Evolutionary conservation across 2,329 filamentous ascomycete genomes (phyloP), one percentile per base, ranked within the genome.

Genomic region (Stylonectria norvegica): DNA sequence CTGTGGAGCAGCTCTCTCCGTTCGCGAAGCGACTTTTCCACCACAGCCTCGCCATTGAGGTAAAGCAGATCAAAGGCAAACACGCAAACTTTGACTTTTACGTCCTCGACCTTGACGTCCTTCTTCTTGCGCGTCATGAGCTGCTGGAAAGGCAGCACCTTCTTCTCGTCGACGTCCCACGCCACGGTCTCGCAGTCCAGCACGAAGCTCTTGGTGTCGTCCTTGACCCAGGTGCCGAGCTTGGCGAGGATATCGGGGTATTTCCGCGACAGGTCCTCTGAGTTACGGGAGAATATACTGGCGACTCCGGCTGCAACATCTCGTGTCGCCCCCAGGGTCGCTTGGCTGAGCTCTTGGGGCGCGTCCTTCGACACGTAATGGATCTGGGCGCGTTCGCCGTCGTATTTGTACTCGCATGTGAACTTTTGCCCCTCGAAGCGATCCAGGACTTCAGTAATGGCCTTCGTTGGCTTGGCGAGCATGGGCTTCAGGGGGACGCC

Each of bases 371-470:
- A 84, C 20, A 97, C 89, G 53, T 95, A 98, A 62, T 98, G 93
- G 36, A 98, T 97, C 62, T 98, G 93, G n/a, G 93, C 93, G 60
- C 93, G 78, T 66, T 98, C 93, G 34, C 93, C 93, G 57, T 98
- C 93, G 59, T 98, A 98, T 65, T 98, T 98, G 75, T 95, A 98
- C 63, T 98, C 93, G 68, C 93, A 98, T 1, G 93, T 97, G 58
- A 98, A 98, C 18, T 85, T 86, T 60, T 95, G 93, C 49, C 86
- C 83, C 61, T 97, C 93, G 52, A 98, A 98, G 5, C 93, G 86
- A 65, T 98, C 91, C 9, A 98, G 76, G 0, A 98, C 93, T 67
- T 98, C 93, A 1, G 90, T 95, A 56, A 98, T 96, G 5, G 93
- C 90, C 64, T 98, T 98, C 8, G 93, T 98, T 3, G 93, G 93